Conservation (phyloP, 495 filamentous ascomycete species). For the Lasiosphaeria hispida region DNA sequence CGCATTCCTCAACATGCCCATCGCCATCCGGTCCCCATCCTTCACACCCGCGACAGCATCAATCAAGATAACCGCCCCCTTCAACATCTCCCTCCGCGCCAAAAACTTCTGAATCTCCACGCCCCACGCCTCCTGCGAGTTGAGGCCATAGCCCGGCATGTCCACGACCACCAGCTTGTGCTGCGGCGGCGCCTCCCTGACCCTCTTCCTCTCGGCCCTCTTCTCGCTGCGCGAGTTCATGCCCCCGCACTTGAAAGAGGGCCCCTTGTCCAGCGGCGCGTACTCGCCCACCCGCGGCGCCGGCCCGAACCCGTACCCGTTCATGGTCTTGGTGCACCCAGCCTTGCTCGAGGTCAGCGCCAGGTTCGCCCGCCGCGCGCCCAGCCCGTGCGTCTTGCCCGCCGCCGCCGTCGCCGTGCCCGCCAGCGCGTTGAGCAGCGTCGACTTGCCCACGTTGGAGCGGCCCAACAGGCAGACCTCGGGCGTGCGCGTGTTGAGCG, state of each 20-base stretch:
- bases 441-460: slow-evolving; percentile 91
- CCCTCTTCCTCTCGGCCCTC: slow-evolving; percentile 25
- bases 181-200: slow-evolving; percentile 48
- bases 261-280: slow-evolving; percentile 8
- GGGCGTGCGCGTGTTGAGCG: slow-evolving; percentile 51
- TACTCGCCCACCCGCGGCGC: slow-evolving; percentile 12
- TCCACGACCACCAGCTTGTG: slow-evolving; percentile 71
- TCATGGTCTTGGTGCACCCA: slow-evolving; percentile 78
- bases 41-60: slow-evolving; percentile 83
- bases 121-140: slow-evolving; percentile 76
- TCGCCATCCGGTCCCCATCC: slow-evolving; percentile 60
- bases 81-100: slow-evolving; percentile 65
- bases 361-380: slow-evolving; percentile 26
- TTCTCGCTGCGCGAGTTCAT: slow-evolving; percentile 13
- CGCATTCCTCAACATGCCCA: slow-evolving; percentile 60
- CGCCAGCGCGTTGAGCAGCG: slow-evolving; percentile 79
- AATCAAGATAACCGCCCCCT: slow-evolving; percentile 78
- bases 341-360: slow-evolving; percentile 70
- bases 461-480: slow-evolving; percentile 66
- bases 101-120: slow-evolving; percentile 84
- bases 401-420: slow-evolving; percentile 36
- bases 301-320: slow-evolving; percentile 74
- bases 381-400: slow-evolving; percentile 22
- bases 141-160: slow-evolving; percentile 92
- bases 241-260: slow-evolving; percentile 1